Evolutionary conservation across 78 protist genomes (phyloP), one percentile per base, ranked within the genome.

Genomic region (Dictyostelium brefeldianum): DNA sequence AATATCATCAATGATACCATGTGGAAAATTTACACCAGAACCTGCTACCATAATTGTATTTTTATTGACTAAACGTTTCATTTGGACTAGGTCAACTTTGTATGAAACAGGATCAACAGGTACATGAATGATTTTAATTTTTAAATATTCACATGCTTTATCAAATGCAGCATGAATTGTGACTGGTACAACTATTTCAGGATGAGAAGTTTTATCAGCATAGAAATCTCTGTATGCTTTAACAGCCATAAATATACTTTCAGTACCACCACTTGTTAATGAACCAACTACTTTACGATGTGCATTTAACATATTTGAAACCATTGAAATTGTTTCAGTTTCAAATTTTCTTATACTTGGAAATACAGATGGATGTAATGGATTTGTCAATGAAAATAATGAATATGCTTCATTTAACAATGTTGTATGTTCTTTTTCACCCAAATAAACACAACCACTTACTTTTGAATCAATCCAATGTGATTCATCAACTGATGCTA

Each of bases 1-100:
- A 0, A 97, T 96, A 20, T 95, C 97, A 84, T 97, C 98, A 46
- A 97, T 78, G 62, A 95, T 78, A 22, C 98, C 98, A 46, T 95
- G 96, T 41, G 98, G 97, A 90, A 90, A 97, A 67, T 67, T 74
- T 10, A 97, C 98, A 6, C 97, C 97, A 0, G 92, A 73, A 56
- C 96, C 98, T 48, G 95, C 96, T n/a, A 97, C 81, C 85, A 80
- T 36, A 77, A 97, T 89, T 8, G 98, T 97, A 81, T 95, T 41
- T 22, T 20, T 53, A 41, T n/a, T 89, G 46, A 97, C 91, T 9
- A 62, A 59, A 4, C 22, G 17, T 5, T 17, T 47, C 41, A 97
- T 15, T 20, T 36, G 73, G 17, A 0, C 41, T 5, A 71, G 1
- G 71, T 97, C 96, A 7, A 90, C 94, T 12, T 90, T 78, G 53